Conservation (phyloP, 148 eudicot genomes). For the Rhododendron griersonianum region DNA sequence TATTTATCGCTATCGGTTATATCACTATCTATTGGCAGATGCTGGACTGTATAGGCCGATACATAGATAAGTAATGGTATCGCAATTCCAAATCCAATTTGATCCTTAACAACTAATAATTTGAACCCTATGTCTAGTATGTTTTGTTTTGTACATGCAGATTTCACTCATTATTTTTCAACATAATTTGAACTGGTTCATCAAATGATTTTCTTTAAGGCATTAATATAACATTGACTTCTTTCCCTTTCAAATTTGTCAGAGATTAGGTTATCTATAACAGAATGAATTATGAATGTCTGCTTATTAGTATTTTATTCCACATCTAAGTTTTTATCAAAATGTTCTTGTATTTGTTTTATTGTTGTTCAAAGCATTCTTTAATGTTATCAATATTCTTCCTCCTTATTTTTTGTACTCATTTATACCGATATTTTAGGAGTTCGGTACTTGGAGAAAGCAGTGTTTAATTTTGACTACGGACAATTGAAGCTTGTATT, state of each 20-base stretch:
- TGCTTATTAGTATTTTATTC: neutral
- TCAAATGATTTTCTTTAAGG: neutral
- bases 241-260: neutral
- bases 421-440: slow-evolving; percentile 38
- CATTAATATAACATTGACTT: neutral
- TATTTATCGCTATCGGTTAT: neutral
- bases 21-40: neutral
- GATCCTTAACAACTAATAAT: neutral
- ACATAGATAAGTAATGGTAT: neutral
- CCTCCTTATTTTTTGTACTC: neutral
- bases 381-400: neutral
- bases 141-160: neutral
- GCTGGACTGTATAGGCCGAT: neutral
- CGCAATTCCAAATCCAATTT: neutral
- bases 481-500: slow-evolving; percentile 95
- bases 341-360: neutral
- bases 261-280: neutral
- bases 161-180: neutral
- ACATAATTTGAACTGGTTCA: neutral
- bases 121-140: neutral
- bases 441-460: slow-evolving; percentile 97
- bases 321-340: neutral
- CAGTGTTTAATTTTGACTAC: slow-evolving; percentile 85
- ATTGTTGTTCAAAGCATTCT: neutral
- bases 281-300: neutral